Base-by-base conservation (phyloP, 2,329 filamentous ascomycete species). In the Magnaporthales sp. region DNA sequence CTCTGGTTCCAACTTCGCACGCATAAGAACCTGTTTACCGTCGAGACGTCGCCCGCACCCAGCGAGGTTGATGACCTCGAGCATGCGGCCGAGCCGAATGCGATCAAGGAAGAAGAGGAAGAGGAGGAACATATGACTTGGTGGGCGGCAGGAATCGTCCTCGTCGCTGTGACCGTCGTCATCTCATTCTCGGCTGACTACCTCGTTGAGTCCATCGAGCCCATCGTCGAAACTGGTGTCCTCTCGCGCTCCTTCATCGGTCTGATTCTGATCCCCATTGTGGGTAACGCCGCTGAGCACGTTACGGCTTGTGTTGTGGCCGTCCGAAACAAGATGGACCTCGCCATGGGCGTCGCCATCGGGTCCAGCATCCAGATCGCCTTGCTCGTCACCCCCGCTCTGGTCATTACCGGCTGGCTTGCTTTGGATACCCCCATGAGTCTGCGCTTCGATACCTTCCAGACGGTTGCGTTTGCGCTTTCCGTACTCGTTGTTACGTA, bases 321-420 rank as follows among this genome's bases (percentile, higher is more conserved):
- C 0, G 81, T 88, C 69, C 90, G 91, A 76, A 86, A 93, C 78
- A 93, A 90, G 80, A 90, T 90, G 87, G 86, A 89, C 72, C 78
- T 89, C 65, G 88, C 91, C 31, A 91, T 94, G 80, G 89, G 90
- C 58, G 91, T 94, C 64, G 91, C 91, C 30, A 91, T 94, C 73
- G 91, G 91, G 62, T 92, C 89, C 68, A 91, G 89, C 75, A 88
- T 94, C 75, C 91, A 94, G 77, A 94, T 94, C 72, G 91, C 91
- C 26, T 82, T 94, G 62, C 87, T 93, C 61, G 91, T 94, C 63
- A 93, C 91, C 1, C 91, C 91, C 0, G 89, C 91, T 77, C 81
- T 94, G 66, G 91, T 94, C 66, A 87, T 94, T 70, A 82, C 93
- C 51, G 91, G 91, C 68, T 94, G 91, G 91, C 84, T 87, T 68